Conservation (phyloP, 1,139 yeast genomes). For the Yamadazyma jaroonii region DNA sequence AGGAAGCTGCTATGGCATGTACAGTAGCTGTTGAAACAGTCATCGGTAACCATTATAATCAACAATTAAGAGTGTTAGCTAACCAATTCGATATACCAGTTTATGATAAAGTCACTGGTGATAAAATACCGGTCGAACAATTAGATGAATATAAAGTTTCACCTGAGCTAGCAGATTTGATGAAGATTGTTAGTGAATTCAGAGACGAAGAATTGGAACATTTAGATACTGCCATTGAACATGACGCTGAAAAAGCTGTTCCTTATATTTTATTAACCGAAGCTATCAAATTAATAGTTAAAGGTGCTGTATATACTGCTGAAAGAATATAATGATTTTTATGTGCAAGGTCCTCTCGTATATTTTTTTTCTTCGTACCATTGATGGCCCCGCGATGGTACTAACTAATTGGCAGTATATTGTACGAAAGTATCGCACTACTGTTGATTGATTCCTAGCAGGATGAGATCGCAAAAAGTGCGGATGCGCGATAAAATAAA, state of each 20-base stretch:
- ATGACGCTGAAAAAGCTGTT: slow-evolving; percentile 90
- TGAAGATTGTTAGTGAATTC: slow-evolving; percentile 65
- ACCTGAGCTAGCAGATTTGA: slow-evolving; percentile 59
- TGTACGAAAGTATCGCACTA: too few relatives aligned
- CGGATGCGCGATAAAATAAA: slow-evolving; percentile 4
- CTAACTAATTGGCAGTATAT: too few relatives aligned
- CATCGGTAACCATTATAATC: slow-evolving; percentile 93
- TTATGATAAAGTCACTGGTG: slow-evolving; percentile 43
- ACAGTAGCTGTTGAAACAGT: slow-evolving; percentile 99
- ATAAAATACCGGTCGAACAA: slow-evolving; percentile 14
- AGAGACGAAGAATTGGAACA: slow-evolving; percentile 97
- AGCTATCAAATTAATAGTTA: slow-evolving; percentile 77
- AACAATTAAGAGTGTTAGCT: slow-evolving; percentile 74
- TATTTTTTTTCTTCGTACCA: too few relatives aligned
- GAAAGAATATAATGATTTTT: slow-evolving; percentile 59
- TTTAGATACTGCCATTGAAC: slow-evolving; percentile 85
- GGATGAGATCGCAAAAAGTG: not conserved
- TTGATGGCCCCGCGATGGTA: too few relatives aligned
- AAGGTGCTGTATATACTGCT: slow-evolving; percentile 89
- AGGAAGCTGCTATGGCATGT: slow-evolving; percentile 99
- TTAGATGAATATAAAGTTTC: slow-evolving; percentile 19
- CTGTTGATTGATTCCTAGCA: too few relatives aligned
- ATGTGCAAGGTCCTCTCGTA: too few relatives aligned
- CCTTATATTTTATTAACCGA: slow-evolving; percentile 90
- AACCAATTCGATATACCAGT: slow-evolving; percentile 53